Percentiles rank a stretch among this genome's conserved stretches.
Evolutionary conservation across 129 eudicot genomes (phyloP).

Genomic region (Flaveria linearis): DNA sequence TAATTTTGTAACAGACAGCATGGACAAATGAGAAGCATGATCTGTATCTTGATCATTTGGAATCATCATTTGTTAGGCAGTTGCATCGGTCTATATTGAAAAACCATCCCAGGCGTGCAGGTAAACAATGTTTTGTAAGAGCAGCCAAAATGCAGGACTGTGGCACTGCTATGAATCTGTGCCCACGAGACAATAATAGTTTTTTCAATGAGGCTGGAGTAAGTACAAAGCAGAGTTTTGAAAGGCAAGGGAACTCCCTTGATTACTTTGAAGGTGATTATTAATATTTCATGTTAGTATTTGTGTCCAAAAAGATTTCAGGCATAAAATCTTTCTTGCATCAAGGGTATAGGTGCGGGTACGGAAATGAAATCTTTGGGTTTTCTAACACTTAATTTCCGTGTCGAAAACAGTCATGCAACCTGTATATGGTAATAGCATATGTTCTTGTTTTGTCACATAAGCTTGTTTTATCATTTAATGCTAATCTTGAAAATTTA

Average conservation of each 20-base stretch:
- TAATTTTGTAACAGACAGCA: slow-evolving; percentile 32
- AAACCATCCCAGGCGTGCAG: slow-evolving; percentile 28
- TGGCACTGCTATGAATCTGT: slow-evolving; percentile 14
- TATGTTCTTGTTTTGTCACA: slow-evolving; percentile 5
- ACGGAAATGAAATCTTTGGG: background rate
- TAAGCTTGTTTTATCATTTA: background rate
- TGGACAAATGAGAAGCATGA: slow-evolving; percentile 71
- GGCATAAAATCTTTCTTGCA: slow-evolving; percentile 13
- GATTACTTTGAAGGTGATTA: slow-evolving; percentile 28
- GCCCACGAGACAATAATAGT: slow-evolving; percentile 5
- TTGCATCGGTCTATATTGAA: slow-evolving; percentile 46
- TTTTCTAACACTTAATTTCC: background rate
- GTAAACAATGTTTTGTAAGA: slow-evolving; percentile 21
- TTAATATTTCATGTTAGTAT: slow-evolving; percentile 10
- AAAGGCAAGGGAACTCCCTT: slow-evolving; percentile 18
- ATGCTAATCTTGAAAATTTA: background rate
- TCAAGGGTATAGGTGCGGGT: background rate
- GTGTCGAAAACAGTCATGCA: background rate
- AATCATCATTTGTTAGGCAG: slow-evolving; percentile 63
- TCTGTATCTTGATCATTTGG: slow-evolving; percentile 53
- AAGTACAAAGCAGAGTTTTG: slow-evolving; percentile 21
- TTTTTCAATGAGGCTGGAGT: slow-evolving; percentile 23
- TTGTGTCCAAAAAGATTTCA: background rate
- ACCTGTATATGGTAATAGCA: background rate
- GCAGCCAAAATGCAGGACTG: slow-evolving; percentile 15